phyloP scores from a whole-genome alignment of 2,329 filamentous ascomycete species.

The Cordyceps tenuipes region DNA sequence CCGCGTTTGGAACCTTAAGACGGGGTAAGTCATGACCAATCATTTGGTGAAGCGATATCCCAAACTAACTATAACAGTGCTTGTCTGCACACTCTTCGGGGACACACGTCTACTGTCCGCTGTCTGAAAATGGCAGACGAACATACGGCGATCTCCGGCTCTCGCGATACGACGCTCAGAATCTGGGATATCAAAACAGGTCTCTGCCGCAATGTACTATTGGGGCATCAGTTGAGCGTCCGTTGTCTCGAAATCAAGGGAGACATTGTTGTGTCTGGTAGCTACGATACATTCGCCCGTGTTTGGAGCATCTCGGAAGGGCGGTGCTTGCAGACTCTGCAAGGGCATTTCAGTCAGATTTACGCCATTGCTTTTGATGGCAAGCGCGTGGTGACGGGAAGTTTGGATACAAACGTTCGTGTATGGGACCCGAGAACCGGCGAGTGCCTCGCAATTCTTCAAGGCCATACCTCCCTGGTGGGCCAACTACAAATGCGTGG shows the following conservation, averaged over 20 bases:
- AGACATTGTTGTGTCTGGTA: slow-evolving; percentile 94
- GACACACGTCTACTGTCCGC: slow-evolving; percentile 92
- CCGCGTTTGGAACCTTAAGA: slow-evolving; percentile 90
- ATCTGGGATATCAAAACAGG: slow-evolving; percentile 92
- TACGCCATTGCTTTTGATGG: slow-evolving; percentile 98
- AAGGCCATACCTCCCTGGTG: slow-evolving; percentile 93
- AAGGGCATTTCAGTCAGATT: slow-evolving; percentile 96
- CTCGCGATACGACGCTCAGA: slow-evolving; percentile 84
- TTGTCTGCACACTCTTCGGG: slow-evolving; percentile 75
- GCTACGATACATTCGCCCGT: slow-evolving; percentile 92
- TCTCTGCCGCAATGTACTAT: slow-evolving; percentile 80
- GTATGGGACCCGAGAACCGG: slow-evolving; percentile 90
- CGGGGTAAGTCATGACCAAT: slow-evolving; percentile 54
- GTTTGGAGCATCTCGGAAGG: slow-evolving; percentile 98
- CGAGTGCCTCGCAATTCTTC: slow-evolving; percentile 81
- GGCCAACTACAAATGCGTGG: slow-evolving; percentile 94
- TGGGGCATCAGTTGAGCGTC: slow-evolving; percentile 92
- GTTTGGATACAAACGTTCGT: slow-evolving; percentile 89
- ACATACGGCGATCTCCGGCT: slow-evolving; percentile 92
- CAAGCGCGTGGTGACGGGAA: slow-evolving; percentile 85
- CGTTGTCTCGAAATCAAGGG: slow-evolving; percentile 92
- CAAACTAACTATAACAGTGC: slow-evolving; percentile 37
- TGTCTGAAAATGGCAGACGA: slow-evolving; percentile 96
- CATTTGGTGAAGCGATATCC: not conserved
- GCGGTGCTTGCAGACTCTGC: slow-evolving; percentile 79